Conservation (phyloP, 495 filamentous ascomycete genomes). For the Xylaria venustula region DNA sequence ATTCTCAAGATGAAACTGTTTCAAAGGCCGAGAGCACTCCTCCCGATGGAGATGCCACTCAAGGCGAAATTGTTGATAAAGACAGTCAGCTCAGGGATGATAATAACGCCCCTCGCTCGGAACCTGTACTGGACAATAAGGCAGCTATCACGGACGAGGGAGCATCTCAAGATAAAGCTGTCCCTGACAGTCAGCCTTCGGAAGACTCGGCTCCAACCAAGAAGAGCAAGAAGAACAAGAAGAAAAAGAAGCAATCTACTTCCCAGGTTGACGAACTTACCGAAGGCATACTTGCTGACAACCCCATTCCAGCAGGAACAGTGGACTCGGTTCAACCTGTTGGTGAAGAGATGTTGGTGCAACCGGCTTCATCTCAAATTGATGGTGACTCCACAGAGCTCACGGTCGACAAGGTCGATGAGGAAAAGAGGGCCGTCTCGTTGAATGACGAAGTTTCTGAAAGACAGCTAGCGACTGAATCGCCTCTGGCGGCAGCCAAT, state of each 20-base stretch:
- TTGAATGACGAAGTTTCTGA: background rate
- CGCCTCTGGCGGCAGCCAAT: background rate
- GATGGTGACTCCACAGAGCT: background rate
- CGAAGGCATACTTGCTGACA: conserved; percentile 8
- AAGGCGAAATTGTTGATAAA: background rate
- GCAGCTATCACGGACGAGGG: background rate
- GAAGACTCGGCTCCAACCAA: background rate
- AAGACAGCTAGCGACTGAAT: background rate
- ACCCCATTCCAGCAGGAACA: background rate
- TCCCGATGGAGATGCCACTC: background rate
- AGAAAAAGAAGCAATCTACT: conserved; percentile 16
- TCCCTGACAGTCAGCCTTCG: background rate
- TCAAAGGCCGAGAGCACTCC: conserved; percentile 11
- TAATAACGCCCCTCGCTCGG: background rate
- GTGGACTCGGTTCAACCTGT: background rate
- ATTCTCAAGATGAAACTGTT: background rate
- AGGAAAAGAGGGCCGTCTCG: conserved; percentile 7
- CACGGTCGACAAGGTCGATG: conserved; percentile 13
- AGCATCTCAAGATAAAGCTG: background rate
- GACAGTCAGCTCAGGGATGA: background rate
- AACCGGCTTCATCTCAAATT: conserved; percentile 2
- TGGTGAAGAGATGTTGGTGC: background rate
- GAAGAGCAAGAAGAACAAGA: conserved; percentile 17
- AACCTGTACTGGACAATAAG: background rate
- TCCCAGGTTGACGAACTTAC: background rate